Evolutionary conservation across 164 flowering plant species (phyloP).

Genomic region (Vitis vinifera): ASM3070453v1 NC_081809.1:1632501-1633000

Average conservation of each 20-base stretch:
- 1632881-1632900: conserved; percentile 86
- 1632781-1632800: conserved; percentile 58
- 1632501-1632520: conserved; percentile 78
- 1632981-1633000: not conserved
- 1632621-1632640: not conserved
- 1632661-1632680: not conserved
- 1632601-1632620: not conserved
- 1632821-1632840: conserved; percentile 87
- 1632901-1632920: conserved; percentile 37
- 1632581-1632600: conserved; percentile 2
- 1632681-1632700: not conserved
- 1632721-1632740: not conserved
- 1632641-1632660: not conserved
- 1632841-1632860: conserved; percentile 92
- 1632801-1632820: conserved; percentile 59
- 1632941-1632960: not conserved
- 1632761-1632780: conserved; percentile 71
- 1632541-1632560: conserved; percentile 90
- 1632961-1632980: conserved; percentile 1
- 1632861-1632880: conserved; percentile 72
- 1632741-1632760: conserved; percentile 35
- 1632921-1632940: not conserved
- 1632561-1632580: conserved; percentile 71
- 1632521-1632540: conserved; percentile 95
- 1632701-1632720: not conserved